Evolutionary conservation across 768 basidiomycete species (phyloP), one percentile per base, ranked within the genome.

Genomic region (Termitomyces sp.): DNA sequence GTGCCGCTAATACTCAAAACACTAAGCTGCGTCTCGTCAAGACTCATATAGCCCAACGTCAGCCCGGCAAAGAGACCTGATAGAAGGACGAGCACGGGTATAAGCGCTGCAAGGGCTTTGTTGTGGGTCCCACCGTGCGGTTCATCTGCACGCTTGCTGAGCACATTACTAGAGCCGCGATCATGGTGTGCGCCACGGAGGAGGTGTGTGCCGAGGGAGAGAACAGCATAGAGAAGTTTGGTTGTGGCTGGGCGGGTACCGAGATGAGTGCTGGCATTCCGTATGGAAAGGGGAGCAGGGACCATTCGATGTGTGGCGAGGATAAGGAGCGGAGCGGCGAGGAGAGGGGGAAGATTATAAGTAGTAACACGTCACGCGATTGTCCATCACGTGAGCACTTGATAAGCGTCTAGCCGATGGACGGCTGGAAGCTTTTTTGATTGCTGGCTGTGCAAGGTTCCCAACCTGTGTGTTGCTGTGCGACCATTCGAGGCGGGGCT

Each of bases 11-110:
- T 86, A 61, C 87, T 85, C 22, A 96, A 73, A 3, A 96, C 94
- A 67, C 88, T 87, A 44, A 96, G 81, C 77, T 94, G 92, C 41
- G 93, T 94, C 71, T 90, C 90, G 72, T 96, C 93, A 69, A 95
- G 80, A 64, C 87, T 90, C 89, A 95, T 94, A 71, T 92, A 94
- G 34, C 93, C 93, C 47, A 95, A 76, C 57, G 94, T 95, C 63
- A 94, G 77, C 71, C 94, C 90, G 79, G 92, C 92, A 82, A 94
- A 94, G 58, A 93, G 65, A 68, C 92, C 92, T 58, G 89, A 93
- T 61, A 88, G 67, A 49, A 92, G 68, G 53, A 94, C 93, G 65
- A 94, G 86, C 34, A 93, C 67, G 53, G 93, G 93, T 45, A 94
- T 93, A 72, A 94, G 86, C 45, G 74, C 65, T 45, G 70, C 76